These are phyloP conservation scores for Suillus bovinus DNA, from an alignment of 768 basidiomycete species.

Conservation along the genomic window DNA sequence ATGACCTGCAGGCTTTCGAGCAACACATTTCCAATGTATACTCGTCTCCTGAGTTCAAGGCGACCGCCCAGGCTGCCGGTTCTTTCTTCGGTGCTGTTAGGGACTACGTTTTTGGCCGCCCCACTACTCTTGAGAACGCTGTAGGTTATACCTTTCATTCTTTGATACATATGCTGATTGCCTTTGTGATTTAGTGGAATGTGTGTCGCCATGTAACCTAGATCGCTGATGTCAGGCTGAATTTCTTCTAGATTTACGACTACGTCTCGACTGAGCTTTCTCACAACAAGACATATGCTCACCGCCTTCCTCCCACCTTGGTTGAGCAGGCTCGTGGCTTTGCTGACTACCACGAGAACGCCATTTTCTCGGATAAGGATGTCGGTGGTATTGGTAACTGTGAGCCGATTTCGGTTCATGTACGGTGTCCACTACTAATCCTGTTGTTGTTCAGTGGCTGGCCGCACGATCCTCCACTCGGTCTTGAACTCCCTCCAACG, in stretches of 20 bases:
- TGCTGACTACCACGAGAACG: neutral
- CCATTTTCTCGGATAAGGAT: too few species aligned
- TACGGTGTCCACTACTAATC: neutral
- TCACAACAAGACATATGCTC: slow-evolving; percentile 82
- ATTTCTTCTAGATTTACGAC: slow-evolving; percentile 58
- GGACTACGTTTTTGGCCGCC: slow-evolving; percentile 73
- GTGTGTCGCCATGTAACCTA: slow-evolving; percentile 38
- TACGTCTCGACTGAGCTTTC: slow-evolving; percentile 72
- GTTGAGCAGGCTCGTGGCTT: slow-evolving; percentile 71
- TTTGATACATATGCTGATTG: slow-evolving; percentile 13
- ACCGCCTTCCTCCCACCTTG: slow-evolving; percentile 75
- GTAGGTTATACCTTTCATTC: slow-evolving; percentile 39
- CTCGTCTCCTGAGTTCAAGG: slow-evolving; percentile 65
- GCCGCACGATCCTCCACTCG: slow-evolving; percentile 73
- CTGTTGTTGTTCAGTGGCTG: slow-evolving; percentile 57
- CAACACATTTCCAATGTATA: slow-evolving; percentile 64
- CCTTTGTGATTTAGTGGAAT: slow-evolving; percentile 56
- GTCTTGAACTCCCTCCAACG: slow-evolving; percentile 71
- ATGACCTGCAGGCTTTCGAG: slow-evolving; percentile 54
- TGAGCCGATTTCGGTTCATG: slow-evolving; percentile 1
- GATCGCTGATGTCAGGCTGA: slow-evolving; percentile 1
- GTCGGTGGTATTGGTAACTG: too few species aligned
- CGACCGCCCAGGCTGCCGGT: slow-evolving; percentile 51
- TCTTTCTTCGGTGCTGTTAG: slow-evolving; percentile 67
- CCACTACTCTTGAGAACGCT: slow-evolving; percentile 65